Evolutionary conservation across 1,284 basidiomycete species (phyloP).

Genomic region (Ceratobasidium sp.): DNA sequence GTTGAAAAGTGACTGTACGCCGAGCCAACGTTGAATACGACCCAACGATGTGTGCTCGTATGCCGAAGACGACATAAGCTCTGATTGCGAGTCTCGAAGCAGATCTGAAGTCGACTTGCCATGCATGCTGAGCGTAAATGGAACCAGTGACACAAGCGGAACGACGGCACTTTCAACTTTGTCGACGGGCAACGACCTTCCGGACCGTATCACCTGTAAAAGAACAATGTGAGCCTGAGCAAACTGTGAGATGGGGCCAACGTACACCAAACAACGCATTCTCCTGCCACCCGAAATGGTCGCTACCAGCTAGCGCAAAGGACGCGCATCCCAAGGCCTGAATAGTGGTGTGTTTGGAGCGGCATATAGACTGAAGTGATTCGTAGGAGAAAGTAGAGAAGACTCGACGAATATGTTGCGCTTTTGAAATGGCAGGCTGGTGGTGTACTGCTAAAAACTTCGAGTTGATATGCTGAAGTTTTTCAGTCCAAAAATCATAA

Average conservation of each 20-base stretch:
- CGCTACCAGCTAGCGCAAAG: slow-evolving; percentile 57
- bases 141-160: slow-evolving; percentile 65
- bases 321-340: slow-evolving; percentile 64
- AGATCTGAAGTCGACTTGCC: slow-evolving; percentile 51
- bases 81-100: slow-evolving; percentile 60
- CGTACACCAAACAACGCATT: slow-evolving; percentile 30
- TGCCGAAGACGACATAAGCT: slow-evolving; percentile 60
- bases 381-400: slow-evolving; percentile 14
- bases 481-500: slow-evolving; percentile 26
- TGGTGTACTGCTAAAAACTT: background rate
- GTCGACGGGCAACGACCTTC: slow-evolving; percentile 63
- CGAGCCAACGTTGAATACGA: slow-evolving; percentile 65
- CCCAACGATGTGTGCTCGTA: slow-evolving; percentile 65
- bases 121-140: slow-evolving; percentile 60
- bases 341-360: slow-evolving; percentile 60
- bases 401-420: slow-evolving; percentile 16
- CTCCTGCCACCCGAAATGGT: slow-evolving; percentile 21
- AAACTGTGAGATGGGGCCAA: background rate
- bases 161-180: slow-evolving; percentile 60
- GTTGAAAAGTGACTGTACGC: slow-evolving; percentile 61
- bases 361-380: slow-evolving; percentile 28
- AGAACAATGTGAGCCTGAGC: background rate
- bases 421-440: background rate
- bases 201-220: slow-evolving; percentile 65
- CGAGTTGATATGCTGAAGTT: slow-evolving; percentile 20